Evolutionary conservation across 2,329 filamentous ascomycete species (phyloP), one percentile per base, ranked within the genome.

Genomic region (Penicillium sp.): DNA sequence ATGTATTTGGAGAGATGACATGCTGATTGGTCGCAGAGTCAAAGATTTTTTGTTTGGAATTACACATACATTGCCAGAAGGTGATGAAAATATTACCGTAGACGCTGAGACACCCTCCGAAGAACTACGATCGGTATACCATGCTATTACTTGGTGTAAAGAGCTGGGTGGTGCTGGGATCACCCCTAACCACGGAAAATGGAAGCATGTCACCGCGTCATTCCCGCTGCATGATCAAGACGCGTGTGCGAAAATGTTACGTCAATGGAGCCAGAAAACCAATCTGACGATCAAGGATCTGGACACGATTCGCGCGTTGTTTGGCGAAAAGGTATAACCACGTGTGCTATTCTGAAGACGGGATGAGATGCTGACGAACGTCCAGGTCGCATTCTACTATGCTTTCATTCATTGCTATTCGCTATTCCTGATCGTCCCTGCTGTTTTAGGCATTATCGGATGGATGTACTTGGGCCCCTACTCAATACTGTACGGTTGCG

Each of bases 31-130:
- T 18, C 20, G 11, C 14, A 89, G 94, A 61, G 87, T 97, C 18
- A 89, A 92, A 70, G 94, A 97, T 75, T 99, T 92, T 91, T 85
- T 97, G 31, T 89, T 94, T 70, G 92, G 92, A 50, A 88, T 97
- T 52, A 87, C 91, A 59, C 83, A 89, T 48, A 83, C 85, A 20
- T 86, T 91, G 33, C 93, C 93, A 0, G 83, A 86, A 53, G 87
- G 86, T 68, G 86, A 95, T 62, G 85, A 90, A 18, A 77, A 82
- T 46, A 80, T 85, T 56, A 83, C 87, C 14, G 83, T 95, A 50
- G 88, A 96, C 63, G 89, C 92, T 1, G 82, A 97, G 54, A 90
- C 88, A 37, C 90, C 96, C 69, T 90, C 93, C 22, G 94, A 99
- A 77, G 84, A 92, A 45, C 83, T 96, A 43, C 86, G 94, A 31